Percentiles rank a stretch among this genome's conserved stretches.
phyloP scores from a whole-genome alignment of 2,329 filamentous ascomycete species.

The Coniella lustricola region DNA sequence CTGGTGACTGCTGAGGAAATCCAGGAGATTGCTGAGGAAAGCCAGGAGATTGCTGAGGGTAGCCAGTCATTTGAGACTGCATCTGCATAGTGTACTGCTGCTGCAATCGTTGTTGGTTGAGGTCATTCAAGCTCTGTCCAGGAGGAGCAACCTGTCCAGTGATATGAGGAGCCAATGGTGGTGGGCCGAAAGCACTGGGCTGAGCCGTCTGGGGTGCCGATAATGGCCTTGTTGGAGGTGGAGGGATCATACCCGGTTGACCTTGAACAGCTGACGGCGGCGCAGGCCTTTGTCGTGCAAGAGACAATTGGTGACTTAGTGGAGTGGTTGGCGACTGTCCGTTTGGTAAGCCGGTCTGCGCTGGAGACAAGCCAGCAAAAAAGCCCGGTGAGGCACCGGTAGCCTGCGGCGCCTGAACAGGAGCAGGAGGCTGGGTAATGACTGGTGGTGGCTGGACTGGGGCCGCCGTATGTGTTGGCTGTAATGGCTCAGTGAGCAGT shows the following conservation, averaged over 20 bases:
- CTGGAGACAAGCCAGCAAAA: conserved; percentile 43
- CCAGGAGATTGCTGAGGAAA: too few relatives aligned
- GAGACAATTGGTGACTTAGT: conserved; percentile 36
- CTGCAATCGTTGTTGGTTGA: conserved; percentile 57
- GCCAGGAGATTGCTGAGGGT: conserved; percentile 27
- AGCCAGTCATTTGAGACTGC: conserved; percentile 32
- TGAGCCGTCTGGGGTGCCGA: conserved; percentile 82
- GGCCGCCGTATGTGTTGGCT: conserved; percentile 39
- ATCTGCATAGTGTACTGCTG: conserved; percentile 49
- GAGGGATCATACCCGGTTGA: conserved; percentile 60
- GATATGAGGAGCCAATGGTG: conserved; percentile 75
- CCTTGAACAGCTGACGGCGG: conserved; percentile 57
- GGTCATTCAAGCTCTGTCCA: conserved; percentile 70
- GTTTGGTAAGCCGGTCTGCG: conserved; percentile 36
- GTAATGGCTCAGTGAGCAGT: conserved; percentile 44
- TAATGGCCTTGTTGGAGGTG: conserved; percentile 69
- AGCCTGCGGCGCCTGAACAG: conserved; percentile 34
- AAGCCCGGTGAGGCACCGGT: conserved; percentile 53
- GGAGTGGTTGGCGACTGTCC: conserved; percentile 33
- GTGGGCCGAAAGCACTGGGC: conserved; percentile 63
- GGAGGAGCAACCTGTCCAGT: conserved; percentile 71
- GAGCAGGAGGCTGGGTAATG: conserved; percentile 27
- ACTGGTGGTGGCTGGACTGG: conserved; percentile 27
- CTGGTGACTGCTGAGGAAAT: conserved; percentile 21
- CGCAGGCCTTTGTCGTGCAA: conserved; percentile 60